Conservation (phyloP, 2,329 filamentous ascomycete genomes). For the Aspergillus sp. region DNA sequence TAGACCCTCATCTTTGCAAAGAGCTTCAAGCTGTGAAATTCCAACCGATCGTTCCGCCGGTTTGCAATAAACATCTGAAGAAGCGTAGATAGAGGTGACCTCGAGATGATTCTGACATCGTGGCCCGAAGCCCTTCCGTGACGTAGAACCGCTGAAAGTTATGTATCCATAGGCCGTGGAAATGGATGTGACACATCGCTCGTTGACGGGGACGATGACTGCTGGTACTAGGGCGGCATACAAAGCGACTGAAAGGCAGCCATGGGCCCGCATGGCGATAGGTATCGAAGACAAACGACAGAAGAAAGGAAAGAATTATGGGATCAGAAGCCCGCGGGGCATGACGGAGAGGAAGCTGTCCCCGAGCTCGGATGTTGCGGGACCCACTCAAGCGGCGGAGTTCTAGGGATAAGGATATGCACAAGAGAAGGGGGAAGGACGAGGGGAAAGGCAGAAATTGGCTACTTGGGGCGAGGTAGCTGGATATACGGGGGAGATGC, state of each 20-base stretch:
- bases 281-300: not conserved
- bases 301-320: not conserved
- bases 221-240: constrained; percentile 8
- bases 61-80: constrained; percentile 32
- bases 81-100: constrained; percentile 38
- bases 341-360: not conserved
- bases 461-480: too few species aligned
- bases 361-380: not conserved
- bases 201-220: constrained; percentile 19
- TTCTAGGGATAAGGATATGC: not conserved
- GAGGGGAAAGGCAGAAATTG: too few species aligned
- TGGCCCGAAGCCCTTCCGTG: constrained; percentile 21
- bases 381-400: too few species aligned
- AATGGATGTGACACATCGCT: constrained; percentile 34
- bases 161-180: constrained; percentile 34
- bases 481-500: too few species aligned
- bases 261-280: constrained; percentile 19
- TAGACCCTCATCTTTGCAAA: constrained; percentile 25
- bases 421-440: not conserved
- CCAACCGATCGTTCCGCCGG: constrained; percentile 25
- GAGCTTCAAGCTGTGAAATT: constrained; percentile 19
- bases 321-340: not conserved
- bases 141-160: constrained; percentile 25
- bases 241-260: constrained; percentile 18
- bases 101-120: constrained; percentile 34